Base-by-base conservation (phyloP, 179 eudicot species). In the Heliamphora pulchella region DNA sequence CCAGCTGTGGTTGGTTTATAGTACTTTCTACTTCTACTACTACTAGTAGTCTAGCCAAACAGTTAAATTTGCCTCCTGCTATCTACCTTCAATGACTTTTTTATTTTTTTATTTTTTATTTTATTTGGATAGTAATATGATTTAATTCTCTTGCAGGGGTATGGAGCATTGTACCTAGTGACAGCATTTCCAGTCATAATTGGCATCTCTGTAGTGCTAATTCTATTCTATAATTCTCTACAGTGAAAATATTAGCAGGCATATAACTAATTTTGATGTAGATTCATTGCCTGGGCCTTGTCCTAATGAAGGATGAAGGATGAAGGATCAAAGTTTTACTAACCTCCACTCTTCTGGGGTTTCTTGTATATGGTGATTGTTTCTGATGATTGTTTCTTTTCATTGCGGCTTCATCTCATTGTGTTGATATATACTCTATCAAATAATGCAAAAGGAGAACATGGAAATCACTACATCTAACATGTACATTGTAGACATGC, bases 141-240 rank as follows among this genome's bases (percentile, higher is more conserved):
- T 39, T n/a, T 66, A 4, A 81, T 59, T 66, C 8, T 50, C 71
- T 62, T 85, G 81, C 92, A 94, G 98, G 98, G 98, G 48, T 93
- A 80, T 77, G 97, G 97, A 88, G 98, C 98, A 66, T 83, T 95
- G 50, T 95, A 95, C 84, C 83, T 95, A 78, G 97, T 95, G 72
- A 81, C 97, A 5, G 97, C 92, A 53, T 91, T 94, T 85, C 97
- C 97, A 41, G 86, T 91, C 67, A 94, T 94, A 51, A 94, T 94
- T 13, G 97, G 98, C 73, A 84, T 95, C 62, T 89, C 98, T 50
- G 97, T 93, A 48, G 97, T 95, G 66, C 84, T 91, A 64, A 95
- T 95, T 80, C 85, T 95, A n/a, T 93, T 95, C 75, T 93, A 89
- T 75, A 95, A 95, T 81, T 93, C 97, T 85, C 93, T 95, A 46